phyloP scores from a whole-genome alignment of 1,139 yeast genomes.

The Keqinozyma sinolaborantium region DNA sequence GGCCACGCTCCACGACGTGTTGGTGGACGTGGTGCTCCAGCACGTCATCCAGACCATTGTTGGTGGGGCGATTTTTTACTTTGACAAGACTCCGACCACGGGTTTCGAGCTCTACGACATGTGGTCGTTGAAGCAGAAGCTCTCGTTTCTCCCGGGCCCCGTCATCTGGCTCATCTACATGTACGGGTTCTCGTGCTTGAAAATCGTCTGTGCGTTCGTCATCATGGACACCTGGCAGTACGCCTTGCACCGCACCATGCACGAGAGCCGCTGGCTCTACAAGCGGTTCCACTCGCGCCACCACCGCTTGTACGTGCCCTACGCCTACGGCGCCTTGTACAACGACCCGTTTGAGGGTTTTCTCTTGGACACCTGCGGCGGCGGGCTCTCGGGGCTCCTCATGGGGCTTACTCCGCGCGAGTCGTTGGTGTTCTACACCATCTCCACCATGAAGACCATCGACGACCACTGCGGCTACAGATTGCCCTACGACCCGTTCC shows the following conservation, averaged over 20 bases:
- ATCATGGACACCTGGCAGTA: conserved; percentile 95
- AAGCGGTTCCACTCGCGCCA: conserved; percentile 87
- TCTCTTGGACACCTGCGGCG: conserved; percentile 84
- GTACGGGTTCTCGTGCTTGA: conserved; percentile 58
- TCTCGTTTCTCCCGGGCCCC: conserved; percentile 37
- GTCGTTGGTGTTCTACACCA: conserved; percentile 66
- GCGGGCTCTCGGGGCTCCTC: conserved; percentile 73
- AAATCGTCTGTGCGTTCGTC: conserved; percentile 60
- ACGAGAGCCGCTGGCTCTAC: conserved; percentile 71
- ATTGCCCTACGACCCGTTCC: conserved; percentile 87
- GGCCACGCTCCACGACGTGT: conserved; percentile 64
- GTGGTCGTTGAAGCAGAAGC: conserved; percentile 57
- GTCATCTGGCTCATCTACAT: conserved; percentile 48
- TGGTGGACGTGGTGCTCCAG: conserved; percentile 79
- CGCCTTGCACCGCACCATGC: conserved; percentile 86
- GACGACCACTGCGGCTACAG: conserved; percentile 98
- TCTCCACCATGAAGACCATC: conserved; percentile 92
- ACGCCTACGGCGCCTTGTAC: conserved; percentile 93
- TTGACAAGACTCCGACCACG: conserved; percentile 64
- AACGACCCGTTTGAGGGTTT: conserved; percentile 95
- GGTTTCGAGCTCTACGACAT: conserved; percentile 69
- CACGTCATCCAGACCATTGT: conserved; percentile 76
- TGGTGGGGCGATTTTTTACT: conserved; percentile 51
- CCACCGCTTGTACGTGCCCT: conserved; percentile 91
- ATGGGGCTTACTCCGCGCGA: conserved; percentile 75